Evolutionary conservation across 257 asterid species (phyloP), one percentile per base, ranked within the genome.

Genomic region (Phtheirospermum japonicum): DNA sequence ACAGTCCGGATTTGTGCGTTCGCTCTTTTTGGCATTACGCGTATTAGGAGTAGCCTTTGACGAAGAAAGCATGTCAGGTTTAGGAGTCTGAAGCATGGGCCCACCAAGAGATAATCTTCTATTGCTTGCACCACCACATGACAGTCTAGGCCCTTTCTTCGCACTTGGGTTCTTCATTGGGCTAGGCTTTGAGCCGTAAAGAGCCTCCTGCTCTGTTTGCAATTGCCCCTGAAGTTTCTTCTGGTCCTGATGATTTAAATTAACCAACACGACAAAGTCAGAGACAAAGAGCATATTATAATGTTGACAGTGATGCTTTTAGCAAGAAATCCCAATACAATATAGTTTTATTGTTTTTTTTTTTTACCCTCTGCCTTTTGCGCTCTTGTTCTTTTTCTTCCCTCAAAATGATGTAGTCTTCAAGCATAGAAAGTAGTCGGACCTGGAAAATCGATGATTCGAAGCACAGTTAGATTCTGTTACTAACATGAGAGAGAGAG

Each of bases 361-460:
- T 23, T 23, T 23, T 37, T 86, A 92, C 97, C 89, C 97, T 80
- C 76, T 83, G 92, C 64, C 95, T 76, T 76, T 89, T 93, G 68
- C 82, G 96, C 67, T 89, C 97, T 57, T 74, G 72, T 73, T 93
- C 99, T 64, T 87, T 89, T 73, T 89, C 99, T 69, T 89, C 87
- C 69, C 89, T 79, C 73, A 93, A 76, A 68, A 72, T 76, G 55
- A 63, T 72, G 20, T 93, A 89, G 51, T 78, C 93, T 36, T 93
- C 95, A 60, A 93, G 90, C 96, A 93, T 93, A 26, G 89, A 80
- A 48, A 93, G 83, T 60, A 93, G 86, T 46, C 83, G 85, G 74
- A 89, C 79, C 97, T 93, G 61, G 36, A 77, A 23, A 13, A 59
- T 32, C 57, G 70, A 45, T 64, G 69, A 74, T 39, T 66, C 58